Conservation (phyloP, 208 protist species). For the Crithidia sp. region DNA sequence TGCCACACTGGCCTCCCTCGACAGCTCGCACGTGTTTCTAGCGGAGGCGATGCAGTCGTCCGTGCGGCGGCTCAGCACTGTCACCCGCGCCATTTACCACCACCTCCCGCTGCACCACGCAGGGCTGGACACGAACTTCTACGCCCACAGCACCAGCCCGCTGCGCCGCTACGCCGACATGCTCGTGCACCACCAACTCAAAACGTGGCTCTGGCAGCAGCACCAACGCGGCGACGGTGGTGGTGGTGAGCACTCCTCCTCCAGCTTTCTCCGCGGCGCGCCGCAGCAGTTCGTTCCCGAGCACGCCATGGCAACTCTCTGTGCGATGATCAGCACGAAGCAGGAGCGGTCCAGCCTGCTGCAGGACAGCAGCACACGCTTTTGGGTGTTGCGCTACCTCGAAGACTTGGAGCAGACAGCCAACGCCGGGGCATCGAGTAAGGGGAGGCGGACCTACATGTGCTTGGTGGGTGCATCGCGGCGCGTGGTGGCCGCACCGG, state of each 20-base stretch:
- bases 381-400: slow-evolving; percentile 79
- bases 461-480: slow-evolving; percentile 79
- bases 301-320: slow-evolving; percentile 83
- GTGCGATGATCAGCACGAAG: slow-evolving; percentile 79
- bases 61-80: slow-evolving; percentile 64
- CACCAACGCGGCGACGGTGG: background rate
- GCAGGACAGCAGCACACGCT: slow-evolving; percentile 82
- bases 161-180: slow-evolving; percentile 90
- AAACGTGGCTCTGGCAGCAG: slow-evolving; percentile 73
- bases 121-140: slow-evolving; percentile 78
- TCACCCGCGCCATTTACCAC: slow-evolving; percentile 87
- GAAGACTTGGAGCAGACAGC: slow-evolving; percentile 34
- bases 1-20: slow-evolving; percentile 47
- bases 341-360: slow-evolving; percentile 84
- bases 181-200: slow-evolving; percentile 92
- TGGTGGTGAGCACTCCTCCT: background rate
- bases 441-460: slow-evolving; percentile 39
- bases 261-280: background rate
- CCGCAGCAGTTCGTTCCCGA: slow-evolving; percentile 62
- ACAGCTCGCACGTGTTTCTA: slow-evolving; percentile 58
- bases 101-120: slow-evolving; percentile 77
- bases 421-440: background rate
- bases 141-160: slow-evolving; percentile 89
- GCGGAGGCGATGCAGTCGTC: slow-evolving; percentile 79
- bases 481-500: slow-evolving; percentile 65